Percentiles rank a stretch among this genome's conserved stretches.
Conservation (phyloP, 2,329 filamentous ascomycete species). For the Arthrobotrys sinensis region DNA sequence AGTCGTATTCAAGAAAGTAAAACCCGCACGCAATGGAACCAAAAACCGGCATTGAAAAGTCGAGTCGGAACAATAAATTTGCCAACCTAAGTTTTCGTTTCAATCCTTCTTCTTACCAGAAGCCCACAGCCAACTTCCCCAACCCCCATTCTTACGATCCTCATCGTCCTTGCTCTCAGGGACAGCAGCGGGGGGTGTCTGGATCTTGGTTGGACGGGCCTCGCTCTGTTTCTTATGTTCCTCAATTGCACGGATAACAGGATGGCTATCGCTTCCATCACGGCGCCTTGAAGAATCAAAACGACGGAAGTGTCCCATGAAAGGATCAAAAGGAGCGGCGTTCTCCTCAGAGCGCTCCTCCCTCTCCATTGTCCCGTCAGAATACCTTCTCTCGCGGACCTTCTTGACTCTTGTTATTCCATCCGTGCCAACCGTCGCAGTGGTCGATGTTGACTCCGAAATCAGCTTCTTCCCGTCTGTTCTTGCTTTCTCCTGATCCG, state of each 20-base stretch:
- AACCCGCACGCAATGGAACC: neutral
- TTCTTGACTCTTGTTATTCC: slow-evolving; percentile 37
- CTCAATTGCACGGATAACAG: slow-evolving; percentile 20
- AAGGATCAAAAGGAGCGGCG: neutral
- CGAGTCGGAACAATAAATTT: neutral
- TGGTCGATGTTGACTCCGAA: slow-evolving; percentile 35
- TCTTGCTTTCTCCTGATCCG: neutral
- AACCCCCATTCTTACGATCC: slow-evolving; percentile 35
- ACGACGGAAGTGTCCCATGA: neutral
- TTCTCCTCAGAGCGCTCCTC: slow-evolving; percentile 46
- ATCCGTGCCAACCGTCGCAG: slow-evolving; percentile 32
- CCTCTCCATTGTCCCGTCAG: slow-evolving; percentile 52
- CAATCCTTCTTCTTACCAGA: slow-evolving; percentile 49
- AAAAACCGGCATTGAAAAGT: neutral
- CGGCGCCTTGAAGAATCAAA: slow-evolving; percentile 12
- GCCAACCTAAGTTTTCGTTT: neutral
- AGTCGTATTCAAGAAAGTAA: neutral
- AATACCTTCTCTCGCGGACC: slow-evolving; percentile 48
- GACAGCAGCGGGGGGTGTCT: neutral
- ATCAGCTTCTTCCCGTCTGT: slow-evolving; percentile 10
- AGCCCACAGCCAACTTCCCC: slow-evolving; percentile 55
- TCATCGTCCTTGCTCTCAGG: slow-evolving; percentile 28
- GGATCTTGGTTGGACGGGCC: neutral
- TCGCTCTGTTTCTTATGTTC: slow-evolving; percentile 4
- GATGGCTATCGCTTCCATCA: neutral